Percentiles rank a stretch among this genome's conserved stretches.
These are phyloP conservation scores for Dioscorea alata DNA, from an alignment of 106 monocot species.

Conservation along the genomic window DNA sequence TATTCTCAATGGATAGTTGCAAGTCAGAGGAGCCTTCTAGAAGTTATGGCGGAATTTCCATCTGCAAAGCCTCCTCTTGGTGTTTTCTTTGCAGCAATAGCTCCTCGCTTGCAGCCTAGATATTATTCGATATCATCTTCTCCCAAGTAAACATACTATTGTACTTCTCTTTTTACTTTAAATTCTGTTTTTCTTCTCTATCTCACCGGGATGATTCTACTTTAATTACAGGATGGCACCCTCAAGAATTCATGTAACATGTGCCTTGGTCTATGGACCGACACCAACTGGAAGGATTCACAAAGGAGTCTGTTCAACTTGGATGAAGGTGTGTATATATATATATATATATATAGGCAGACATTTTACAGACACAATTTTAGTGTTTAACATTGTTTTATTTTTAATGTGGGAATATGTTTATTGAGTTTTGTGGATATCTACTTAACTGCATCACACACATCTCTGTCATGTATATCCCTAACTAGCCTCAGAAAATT, in stretches of 20 bases:
- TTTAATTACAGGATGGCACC: constrained; percentile 47
- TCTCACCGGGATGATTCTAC: background rate
- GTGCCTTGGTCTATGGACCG: constrained; percentile 79
- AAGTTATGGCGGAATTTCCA: constrained; percentile 96
- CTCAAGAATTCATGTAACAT: constrained; percentile 89
- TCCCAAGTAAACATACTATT: constrained; percentile 41
- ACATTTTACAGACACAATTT: too few species aligned
- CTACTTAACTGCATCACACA: too few species aligned
- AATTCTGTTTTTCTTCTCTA: background rate
- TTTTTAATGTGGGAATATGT: too few species aligned
- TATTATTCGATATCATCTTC: constrained; percentile 99
- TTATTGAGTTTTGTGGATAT: too few species aligned
- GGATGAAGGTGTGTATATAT: constrained; percentile 98
- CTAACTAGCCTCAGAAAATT: too few species aligned
- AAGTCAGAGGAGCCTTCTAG: constrained; percentile 92
- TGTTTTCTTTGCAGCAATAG: constrained; percentile 92
- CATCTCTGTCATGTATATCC: too few species aligned
- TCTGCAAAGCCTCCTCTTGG: constrained; percentile 92
- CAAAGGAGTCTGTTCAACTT: constrained; percentile 90
- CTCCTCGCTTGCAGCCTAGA: constrained; percentile 86
- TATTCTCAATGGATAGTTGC: constrained; percentile 79
- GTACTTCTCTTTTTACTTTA: background rate
- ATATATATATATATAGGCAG: too few species aligned
- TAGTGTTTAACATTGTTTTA: too few species aligned
- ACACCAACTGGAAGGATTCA: constrained; percentile 92